Evolutionary conservation across 2,329 filamentous ascomycete genomes (phyloP).

Genomic region (Penicillium sp.): DNA sequence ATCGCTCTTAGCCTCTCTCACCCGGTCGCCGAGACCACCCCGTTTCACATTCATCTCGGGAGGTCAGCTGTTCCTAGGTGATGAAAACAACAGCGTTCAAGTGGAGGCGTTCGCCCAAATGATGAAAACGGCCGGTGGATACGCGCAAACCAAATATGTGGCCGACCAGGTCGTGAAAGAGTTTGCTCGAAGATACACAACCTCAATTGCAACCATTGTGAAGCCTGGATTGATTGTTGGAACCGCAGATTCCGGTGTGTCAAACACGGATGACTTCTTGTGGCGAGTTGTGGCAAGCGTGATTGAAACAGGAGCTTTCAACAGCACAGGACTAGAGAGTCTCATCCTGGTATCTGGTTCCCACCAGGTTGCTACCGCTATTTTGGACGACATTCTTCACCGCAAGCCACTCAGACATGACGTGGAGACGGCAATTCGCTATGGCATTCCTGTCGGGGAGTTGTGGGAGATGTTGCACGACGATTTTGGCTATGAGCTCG

Average conservation of each 20-base stretch:
- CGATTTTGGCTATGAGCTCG: background rate
- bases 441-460: background rate
- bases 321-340: background rate
- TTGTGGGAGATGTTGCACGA: background rate
- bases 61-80: background rate
- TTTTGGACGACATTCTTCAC: background rate
- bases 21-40: background rate
- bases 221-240: background rate
- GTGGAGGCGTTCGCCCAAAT: background rate
- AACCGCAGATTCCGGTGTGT: background rate
- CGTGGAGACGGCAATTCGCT: background rate
- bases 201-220: background rate
- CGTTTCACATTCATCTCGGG: conserved; percentile 1
- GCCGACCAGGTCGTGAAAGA: background rate
- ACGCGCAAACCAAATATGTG: background rate
- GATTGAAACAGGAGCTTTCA: background rate
- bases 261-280: background rate
- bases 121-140: background rate
- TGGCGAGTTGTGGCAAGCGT: background rate
- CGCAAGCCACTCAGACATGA: background rate
- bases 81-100: background rate
- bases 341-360: background rate
- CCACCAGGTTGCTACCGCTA: background rate
- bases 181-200: background rate
- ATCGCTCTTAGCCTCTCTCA: background rate